Evolutionary conservation across 2,329 filamentous ascomycete genomes (phyloP).

Genomic region (Drechslerella stenobrocha): DNA sequence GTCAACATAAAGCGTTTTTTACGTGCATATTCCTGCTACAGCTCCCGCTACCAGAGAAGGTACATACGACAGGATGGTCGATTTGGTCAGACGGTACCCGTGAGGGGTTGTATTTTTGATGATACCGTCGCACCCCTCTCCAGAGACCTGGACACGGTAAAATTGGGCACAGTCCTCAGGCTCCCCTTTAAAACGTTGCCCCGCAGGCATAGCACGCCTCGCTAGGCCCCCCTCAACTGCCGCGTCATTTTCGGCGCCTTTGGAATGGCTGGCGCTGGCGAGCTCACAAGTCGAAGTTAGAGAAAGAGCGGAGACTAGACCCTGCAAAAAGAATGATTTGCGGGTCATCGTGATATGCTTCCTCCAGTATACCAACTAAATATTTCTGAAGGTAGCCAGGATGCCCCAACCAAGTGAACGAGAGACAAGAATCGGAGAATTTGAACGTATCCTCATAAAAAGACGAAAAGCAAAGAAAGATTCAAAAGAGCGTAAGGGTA

Average conservation of each 20-base stretch:
- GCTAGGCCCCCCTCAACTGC: slow-evolving; percentile 5
- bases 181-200: slow-evolving; percentile 8
- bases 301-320: slow-evolving; percentile 16
- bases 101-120: too few relatives aligned
- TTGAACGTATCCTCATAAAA: slow-evolving; percentile 6
- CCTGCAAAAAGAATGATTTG: slow-evolving; percentile 15
- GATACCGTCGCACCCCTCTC: too few relatives aligned
- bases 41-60: too few relatives aligned
- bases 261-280: slow-evolving; percentile 4
- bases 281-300: slow-evolving; percentile 18
- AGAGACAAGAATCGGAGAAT: slow-evolving; percentile 12
- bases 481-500: slow-evolving; percentile 9
- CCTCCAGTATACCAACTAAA: slow-evolving; percentile 16
- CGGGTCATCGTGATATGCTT: slow-evolving; percentile 24
- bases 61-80: too few relatives aligned
- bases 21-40: too few relatives aligned
- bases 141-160: slow-evolving; percentile 9
- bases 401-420: slow-evolving; percentile 9
- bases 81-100: too few relatives aligned
- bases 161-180: slow-evolving; percentile 10
- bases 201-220: slow-evolving; percentile 7
- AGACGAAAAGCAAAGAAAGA: slow-evolving; percentile 17
- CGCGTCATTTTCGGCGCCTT: slow-evolving; percentile 15
- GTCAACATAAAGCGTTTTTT: too few relatives aligned
- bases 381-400: slow-evolving; percentile 6